Base-by-base conservation (phyloP, 768 basidiomycete species). In the Termitomyces sp. region DNA sequence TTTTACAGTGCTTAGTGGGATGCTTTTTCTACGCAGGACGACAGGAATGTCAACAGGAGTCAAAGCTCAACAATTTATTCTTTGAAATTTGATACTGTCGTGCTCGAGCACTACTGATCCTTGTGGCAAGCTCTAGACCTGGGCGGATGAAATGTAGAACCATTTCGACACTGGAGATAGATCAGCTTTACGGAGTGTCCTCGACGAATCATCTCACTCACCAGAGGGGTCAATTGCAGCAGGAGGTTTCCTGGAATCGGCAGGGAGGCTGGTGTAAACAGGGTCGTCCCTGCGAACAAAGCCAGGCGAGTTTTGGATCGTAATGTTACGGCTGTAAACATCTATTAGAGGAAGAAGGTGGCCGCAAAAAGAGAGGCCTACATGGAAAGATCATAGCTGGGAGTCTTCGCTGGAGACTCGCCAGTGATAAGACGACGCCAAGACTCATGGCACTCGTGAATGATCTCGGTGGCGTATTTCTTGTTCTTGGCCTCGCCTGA, bases 401-500 rank as follows among this genome's bases (percentile, higher is more conserved):
- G 60, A 17, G 87, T 89, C 77, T 87, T 89, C 60, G 88, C 84
- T 41, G 86, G 83, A 60, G 73, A 77, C 62, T 97, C 90, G 60
- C 95, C 93, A 52, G 75, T 77, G 71, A 95, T 81, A 65, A 99
- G 84, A 68, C 91, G 91, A 68, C 94, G 92, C 97, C 97, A 99
- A 37, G 97, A 91, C 73, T 98, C 97, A 71, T 98, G 89, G 76
- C 92, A 95, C 73, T 99, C 97, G 74, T 97, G 95, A 69, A 99
- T 90, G 77, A 98, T 97, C 76, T 98, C 96, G 53, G 91, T 93
- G 32, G 97, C 97, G 71, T 98, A 99, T 74, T 96, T 97, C 83
- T 96, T 97, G 82, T 97, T 97, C 81, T 98, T 99, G 62, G 96
- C 96, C 77, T 99, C 97, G 57, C 97, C 97, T 53, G 93, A 95